Evolutionary conservation across 495 filamentous ascomycete species (phyloP), one percentile per base, ranked within the genome.

Genomic region (Rostrohypoxylon terebratum): DNA sequence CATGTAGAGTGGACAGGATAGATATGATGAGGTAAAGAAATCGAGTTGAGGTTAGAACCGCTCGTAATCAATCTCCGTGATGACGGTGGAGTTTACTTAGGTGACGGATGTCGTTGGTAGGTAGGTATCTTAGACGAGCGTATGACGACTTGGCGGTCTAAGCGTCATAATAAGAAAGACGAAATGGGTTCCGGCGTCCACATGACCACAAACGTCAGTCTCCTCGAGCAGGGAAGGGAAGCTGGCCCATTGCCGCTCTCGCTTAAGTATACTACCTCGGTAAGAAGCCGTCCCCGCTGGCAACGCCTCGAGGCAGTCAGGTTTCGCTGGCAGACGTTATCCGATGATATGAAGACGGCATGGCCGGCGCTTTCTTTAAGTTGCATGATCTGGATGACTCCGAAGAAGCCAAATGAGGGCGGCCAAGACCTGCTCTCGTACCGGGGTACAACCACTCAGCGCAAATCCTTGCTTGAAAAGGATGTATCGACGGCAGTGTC

Each of bases 391-490:
- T 67, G n/a, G 63, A 59, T 53, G 58, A 65, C 44, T 74, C 71
- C 71, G 71, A 59, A 51, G 2, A 67, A 38, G 21, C 71, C 71
- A 69, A 74, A 74, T 59, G 55, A 63, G 62, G 58, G 66, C 48
- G 42, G 63, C 66, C 71, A 74, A 74, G 71, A 63, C 62, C 34
- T 53, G 7, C 50, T 28, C 36, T 62, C 47, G 36, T 48, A 28
- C 66, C 51, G 51, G 66, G 63, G 71, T 74, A 67, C 71, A 54
- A 74, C 66, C 57, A 67, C 44, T 42, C 23, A 61, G 53, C 36
- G 71, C 20, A 31, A 69, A 74, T 74, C 71, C 34, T 70, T 74
- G 50, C 71, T 74, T 53, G 58, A 74, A 70, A 63, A n/a, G 71
- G 66, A 55, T 59, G 51, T 62, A 38, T 55, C 51, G n/a, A 66